A percentile compares a stretch with the other conserved stretches of the same genome.
Conservation (phyloP, 192 early-diverging fungal species). For the Coemansia sp. region DNA sequence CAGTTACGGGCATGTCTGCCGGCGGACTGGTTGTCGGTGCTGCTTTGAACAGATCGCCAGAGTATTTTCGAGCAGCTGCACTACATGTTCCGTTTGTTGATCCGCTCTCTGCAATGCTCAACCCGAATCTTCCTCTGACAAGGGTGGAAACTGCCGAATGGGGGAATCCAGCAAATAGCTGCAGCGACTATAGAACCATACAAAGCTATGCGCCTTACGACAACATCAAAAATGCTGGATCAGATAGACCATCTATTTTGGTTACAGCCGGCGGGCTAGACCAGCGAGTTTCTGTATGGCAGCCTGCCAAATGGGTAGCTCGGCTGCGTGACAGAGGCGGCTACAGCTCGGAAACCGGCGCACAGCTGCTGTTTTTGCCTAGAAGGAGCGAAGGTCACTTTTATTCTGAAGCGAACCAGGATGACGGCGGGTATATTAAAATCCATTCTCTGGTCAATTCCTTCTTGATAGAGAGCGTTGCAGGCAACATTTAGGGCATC, state of each 20-base stretch:
- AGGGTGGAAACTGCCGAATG: constrained; percentile 72
- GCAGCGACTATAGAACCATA: constrained; percentile 57
- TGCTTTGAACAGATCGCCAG: constrained; percentile 61
- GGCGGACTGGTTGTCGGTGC: constrained; percentile 77
- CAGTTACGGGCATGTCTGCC: constrained; percentile 71
- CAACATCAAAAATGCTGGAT: constrained; percentile 35
- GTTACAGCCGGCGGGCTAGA: constrained; percentile 78
- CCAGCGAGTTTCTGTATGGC: constrained; percentile 75
- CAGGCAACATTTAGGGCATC: background rate
- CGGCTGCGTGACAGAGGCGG: constrained; percentile 56
- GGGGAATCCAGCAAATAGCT: constrained; percentile 64
- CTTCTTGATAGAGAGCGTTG: constrained; percentile 29
- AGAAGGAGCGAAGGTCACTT: constrained; percentile 36
- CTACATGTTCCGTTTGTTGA: constrained; percentile 84
- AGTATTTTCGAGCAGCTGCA: constrained; percentile 71
- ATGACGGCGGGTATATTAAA: constrained; percentile 7
- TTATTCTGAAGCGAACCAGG: constrained; percentile 8
- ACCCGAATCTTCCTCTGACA: constrained; percentile 68
- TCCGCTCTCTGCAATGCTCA: constrained; percentile 81
- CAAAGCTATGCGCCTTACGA: constrained; percentile 69
- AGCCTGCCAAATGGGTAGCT: constrained; percentile 87
- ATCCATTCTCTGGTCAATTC: constrained; percentile 39
- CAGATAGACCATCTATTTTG: constrained; percentile 58
- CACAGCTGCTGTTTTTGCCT: constrained; percentile 34
- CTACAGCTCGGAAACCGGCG: background rate